Conservation (phyloP, 768 basidiomycete genomes). For the Podaxis mareebaensis region DNA sequence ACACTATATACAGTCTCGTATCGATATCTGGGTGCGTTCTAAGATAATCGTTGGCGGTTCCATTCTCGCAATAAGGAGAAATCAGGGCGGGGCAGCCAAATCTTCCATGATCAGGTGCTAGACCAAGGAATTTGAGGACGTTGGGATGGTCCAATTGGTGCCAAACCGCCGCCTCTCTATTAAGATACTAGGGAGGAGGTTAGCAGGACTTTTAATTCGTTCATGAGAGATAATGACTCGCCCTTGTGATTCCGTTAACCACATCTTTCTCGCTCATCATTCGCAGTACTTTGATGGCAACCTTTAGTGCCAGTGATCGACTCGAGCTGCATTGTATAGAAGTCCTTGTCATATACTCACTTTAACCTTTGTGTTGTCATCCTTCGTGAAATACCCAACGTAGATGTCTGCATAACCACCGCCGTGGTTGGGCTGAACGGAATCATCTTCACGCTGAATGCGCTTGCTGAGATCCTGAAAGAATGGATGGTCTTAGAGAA, state of each 20-base stretch:
- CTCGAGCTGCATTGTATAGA: not conserved
- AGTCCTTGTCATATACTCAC: not conserved
- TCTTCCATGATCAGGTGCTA: not conserved
- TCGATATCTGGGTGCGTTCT: constrained; percentile 13
- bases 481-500: not conserved
- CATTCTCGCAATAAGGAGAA: constrained; percentile 17
- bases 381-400: not conserved
- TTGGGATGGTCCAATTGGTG: constrained; percentile 18
- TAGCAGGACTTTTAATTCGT: not conserved
- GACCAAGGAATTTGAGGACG: constrained; percentile 19
- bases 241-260: not conserved
- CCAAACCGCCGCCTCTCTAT: constrained; percentile 21
- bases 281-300: constrained; percentile 23
- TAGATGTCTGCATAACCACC: not conserved
- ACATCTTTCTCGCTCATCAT: not conserved
- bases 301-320: constrained; percentile 6
- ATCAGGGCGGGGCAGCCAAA: constrained; percentile 17
- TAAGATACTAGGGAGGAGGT: constrained; percentile 16
- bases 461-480: not conserved
- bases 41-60: constrained; percentile 14
- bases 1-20: constrained; percentile 14
- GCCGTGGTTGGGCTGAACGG: not conserved
- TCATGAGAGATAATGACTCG: not conserved
- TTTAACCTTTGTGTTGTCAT: not conserved
- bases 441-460: not conserved